A percentile compares a stretch with the other conserved stretches of the same genome.
phyloP scores from a whole-genome alignment of 192 early-diverging fungal species.

The Piromyces sp. region DNA sequence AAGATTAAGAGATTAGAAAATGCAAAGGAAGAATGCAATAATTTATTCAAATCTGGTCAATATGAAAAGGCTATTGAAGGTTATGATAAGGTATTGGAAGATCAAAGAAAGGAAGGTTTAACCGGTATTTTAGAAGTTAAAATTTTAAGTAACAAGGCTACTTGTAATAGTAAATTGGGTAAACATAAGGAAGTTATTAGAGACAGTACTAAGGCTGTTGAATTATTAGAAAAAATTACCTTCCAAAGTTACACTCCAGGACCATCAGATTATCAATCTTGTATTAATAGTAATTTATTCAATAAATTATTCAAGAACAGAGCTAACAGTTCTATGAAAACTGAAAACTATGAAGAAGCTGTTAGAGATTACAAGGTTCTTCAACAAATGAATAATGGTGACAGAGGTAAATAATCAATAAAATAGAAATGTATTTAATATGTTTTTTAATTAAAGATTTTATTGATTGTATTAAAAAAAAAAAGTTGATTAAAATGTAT shows the following conservation, averaged over 20 bases:
- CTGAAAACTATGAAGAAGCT: slow-evolving; percentile 58
- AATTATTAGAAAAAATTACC: slow-evolving; percentile 22
- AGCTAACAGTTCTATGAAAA: slow-evolving; percentile 54
- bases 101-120: slow-evolving; percentile 38
- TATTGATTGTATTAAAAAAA: too few relatives aligned
- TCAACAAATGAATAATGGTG: slow-evolving; percentile 33
- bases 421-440: too few relatives aligned
- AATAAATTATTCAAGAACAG: slow-evolving; percentile 57
- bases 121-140: slow-evolving; percentile 29
- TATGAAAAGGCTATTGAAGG: slow-evolving; percentile 43
- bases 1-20: slow-evolving; percentile 41
- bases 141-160: slow-evolving; percentile 61
- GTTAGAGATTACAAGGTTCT: slow-evolving; percentile 57
- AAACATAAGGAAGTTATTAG: slow-evolving; percentile 31
- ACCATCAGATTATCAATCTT: slow-evolving; percentile 9
- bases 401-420: slow-evolving; percentile 26
- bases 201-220: slow-evolving; percentile 50
- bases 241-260: slow-evolving; percentile 14
- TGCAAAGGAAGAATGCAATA: slow-evolving; percentile 55
- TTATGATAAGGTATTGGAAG: slow-evolving; percentile 45
- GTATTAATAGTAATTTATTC: slow-evolving; percentile 31
- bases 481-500: too few relatives aligned
- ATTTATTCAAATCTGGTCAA: slow-evolving; percentile 38
- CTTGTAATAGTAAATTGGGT: slow-evolving; percentile 37
- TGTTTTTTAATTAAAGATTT: too few relatives aligned